Percentiles rank a stretch among this genome's conserved stretches.
phyloP scores from a whole-genome alignment of 1,139 yeast species.

The Suhomyces taliae region DNA sequence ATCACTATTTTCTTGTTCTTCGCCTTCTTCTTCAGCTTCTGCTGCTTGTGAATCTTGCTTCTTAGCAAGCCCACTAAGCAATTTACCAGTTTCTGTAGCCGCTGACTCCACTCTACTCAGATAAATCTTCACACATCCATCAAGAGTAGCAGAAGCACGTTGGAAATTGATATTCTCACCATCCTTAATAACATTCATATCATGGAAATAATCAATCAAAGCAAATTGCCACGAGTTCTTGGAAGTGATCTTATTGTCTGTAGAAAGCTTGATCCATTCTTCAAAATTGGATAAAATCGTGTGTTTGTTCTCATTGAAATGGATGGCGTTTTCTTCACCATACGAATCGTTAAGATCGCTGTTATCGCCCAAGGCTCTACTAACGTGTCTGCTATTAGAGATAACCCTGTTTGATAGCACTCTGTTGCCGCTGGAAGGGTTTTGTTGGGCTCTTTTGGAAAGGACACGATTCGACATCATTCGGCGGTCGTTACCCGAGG shows the following conservation, averaged over 20 bases:
- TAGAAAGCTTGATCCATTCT: conserved; percentile 88
- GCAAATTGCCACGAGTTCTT: conserved; percentile 82
- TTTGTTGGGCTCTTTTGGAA: conserved; percentile 11
- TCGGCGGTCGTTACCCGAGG: conserved; percentile 10
- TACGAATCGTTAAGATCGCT: conserved; percentile 22
- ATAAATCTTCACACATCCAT: conserved; percentile 84
- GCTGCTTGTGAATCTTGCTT: conserved; percentile 25
- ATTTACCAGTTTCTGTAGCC: conserved; percentile 84
- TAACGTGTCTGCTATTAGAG: conserved; percentile 20
- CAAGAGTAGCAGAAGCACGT: conserved; percentile 75
- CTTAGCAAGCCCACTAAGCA: conserved; percentile 67
- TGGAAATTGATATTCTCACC: conserved; percentile 73
- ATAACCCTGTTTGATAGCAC: conserved; percentile 16
- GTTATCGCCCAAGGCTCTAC: conserved; percentile 11
- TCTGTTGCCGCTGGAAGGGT: conserved; percentile 7
- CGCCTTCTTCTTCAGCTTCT: conserved; percentile 23
- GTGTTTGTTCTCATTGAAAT: conserved; percentile 46
- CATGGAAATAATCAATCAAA: conserved; percentile 83
- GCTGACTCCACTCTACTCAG: conserved; percentile 89
- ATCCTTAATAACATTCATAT: conserved; percentile 56
- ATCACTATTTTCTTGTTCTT: conserved; percentile 20
- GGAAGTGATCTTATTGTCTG: conserved; percentile 75
- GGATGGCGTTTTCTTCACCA: conserved; percentile 43
- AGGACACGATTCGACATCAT: conserved; percentile 15
- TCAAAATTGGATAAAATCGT: conserved; percentile 66